phyloP scores from a whole-genome alignment of 2,329 filamentous ascomycete genomes.

The Aotearoamyces nothofagi region DNA sequence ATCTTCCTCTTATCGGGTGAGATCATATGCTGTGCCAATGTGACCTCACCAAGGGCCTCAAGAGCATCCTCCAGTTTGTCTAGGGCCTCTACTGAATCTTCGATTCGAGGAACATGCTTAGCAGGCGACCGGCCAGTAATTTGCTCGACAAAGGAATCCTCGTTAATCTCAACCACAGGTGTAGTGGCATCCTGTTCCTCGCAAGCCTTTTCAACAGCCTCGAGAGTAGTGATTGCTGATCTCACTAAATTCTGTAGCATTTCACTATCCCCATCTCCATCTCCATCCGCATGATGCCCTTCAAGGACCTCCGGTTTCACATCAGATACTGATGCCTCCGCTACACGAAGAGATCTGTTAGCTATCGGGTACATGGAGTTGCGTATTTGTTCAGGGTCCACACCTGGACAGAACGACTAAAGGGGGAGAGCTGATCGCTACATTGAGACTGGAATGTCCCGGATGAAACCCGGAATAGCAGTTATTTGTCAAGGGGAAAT shows the following conservation, averaged over 20 bases:
- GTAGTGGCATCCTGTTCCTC: conserved; percentile 3
- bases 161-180: conserved; percentile 6
- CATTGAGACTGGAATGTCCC: too few relatives aligned
- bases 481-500: neutral
- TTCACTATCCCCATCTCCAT: neutral
- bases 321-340: too few relatives aligned
- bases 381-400: too few relatives aligned
- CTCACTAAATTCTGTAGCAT: conserved; percentile 3
- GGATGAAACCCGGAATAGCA: too few relatives aligned
- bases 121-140: conserved; percentile 22
- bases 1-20: neutral
- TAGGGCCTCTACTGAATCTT: conserved; percentile 47
- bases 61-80: conserved; percentile 46
- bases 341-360: too few relatives aligned
- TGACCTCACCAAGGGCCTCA: conserved; percentile 23
- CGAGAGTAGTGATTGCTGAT: conserved; percentile 12
- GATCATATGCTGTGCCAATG: conserved; percentile 2
- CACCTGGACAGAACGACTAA: too few relatives aligned
- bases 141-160: conserved; percentile 22
- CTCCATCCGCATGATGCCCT: neutral
- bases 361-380: too few relatives aligned
- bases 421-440: too few relatives aligned
- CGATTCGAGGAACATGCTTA: conserved; percentile 31
- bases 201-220: conserved; percentile 13
- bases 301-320: too few relatives aligned